Conservation (phyloP, 2,329 filamentous ascomycete genomes). For the Fusarium neocosmosporiellum region DNA sequence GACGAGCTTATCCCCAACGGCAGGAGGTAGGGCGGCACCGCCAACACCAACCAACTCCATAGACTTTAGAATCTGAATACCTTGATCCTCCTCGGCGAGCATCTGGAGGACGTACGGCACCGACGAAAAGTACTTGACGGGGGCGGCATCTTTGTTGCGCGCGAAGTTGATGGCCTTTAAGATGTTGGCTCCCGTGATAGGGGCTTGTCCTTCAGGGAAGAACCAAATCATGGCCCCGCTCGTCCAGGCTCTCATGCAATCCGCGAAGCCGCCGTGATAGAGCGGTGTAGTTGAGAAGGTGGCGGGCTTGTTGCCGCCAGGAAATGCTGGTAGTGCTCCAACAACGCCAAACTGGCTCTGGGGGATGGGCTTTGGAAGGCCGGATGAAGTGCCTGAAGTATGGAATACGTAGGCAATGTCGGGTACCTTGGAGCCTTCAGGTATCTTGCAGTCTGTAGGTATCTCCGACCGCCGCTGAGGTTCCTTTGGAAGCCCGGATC, state of each 20-base stretch:
- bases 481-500: background rate
- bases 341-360: constrained; percentile 67
- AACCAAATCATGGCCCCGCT: constrained; percentile 70
- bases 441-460: background rate
- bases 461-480: background rate
- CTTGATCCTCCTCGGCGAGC: constrained; percentile 56
- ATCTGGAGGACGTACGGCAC: constrained; percentile 70
- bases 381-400: constrained; percentile 73
- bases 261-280: constrained; percentile 73
- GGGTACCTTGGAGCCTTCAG: background rate
- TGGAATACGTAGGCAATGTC: constrained; percentile 70
- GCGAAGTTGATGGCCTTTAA: constrained; percentile 58
- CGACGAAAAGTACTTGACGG: constrained; percentile 68
- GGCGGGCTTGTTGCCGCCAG: constrained; percentile 49
- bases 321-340: constrained; percentile 63
- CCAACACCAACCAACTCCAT: constrained; percentile 74
- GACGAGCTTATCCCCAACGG: constrained; percentile 66
- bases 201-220: constrained; percentile 66
- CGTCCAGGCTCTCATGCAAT: constrained; percentile 71
- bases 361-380: constrained; percentile 70
- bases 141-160: constrained; percentile 30
- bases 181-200: constrained; percentile 68
- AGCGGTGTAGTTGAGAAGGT: constrained; percentile 75
- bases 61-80: constrained; percentile 54
- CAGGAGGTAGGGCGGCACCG: constrained; percentile 66